Evolutionary conservation across 2,329 filamentous ascomycete genomes (phyloP), one percentile per base, ranked within the genome.

Genomic region (Plectosphaerella cucumerina): DNA sequence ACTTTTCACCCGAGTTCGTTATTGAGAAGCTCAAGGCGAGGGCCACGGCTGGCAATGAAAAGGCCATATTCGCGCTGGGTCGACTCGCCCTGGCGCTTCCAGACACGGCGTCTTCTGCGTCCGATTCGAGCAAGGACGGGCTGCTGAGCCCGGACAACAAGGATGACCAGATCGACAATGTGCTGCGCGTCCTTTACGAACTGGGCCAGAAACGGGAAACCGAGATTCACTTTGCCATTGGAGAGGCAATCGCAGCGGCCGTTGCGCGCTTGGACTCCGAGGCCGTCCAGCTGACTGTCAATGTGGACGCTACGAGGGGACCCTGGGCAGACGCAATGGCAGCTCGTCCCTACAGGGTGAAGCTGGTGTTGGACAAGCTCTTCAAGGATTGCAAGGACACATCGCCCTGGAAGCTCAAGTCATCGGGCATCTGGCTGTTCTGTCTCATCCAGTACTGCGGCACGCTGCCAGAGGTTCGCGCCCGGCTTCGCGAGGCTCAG

Each of bases 341-440:
- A 20, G 55, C 53, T 21, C 53, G 55, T 4, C 45, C 46, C 22
- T 11, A 26, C 18, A 46, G 55, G n/a, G 33, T 56, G 43, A 55
- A 51, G 5, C 46, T 50, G 14, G 75, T 89, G 1, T 71, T 96
- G 5, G 81, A 89, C 53, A 91, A 86, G 62, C 78, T 95, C 2
- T 76, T 97, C 44, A 72, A 73, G 2, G 87, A 94, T 60, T 94
- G 88, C 70, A 86, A 87, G 60, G 84, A 86, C 9, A 90, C 90
- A 0, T 97, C 97, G 62, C 94, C 94, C 1, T 88, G 91, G 0
- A 74, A 97, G 5, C 85, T 42, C 59, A 96, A 96, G 65, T 91
- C 93, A 3, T 93, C 92, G 0, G 91, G 91, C 0, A 96, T 99
- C 59, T 97, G 94, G 94, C 79, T 97, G 0, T 85, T 97, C 53